Base-by-base conservation (phyloP, 2,329 filamentous ascomycete species). In the Xylariaceae sp. region DNA sequence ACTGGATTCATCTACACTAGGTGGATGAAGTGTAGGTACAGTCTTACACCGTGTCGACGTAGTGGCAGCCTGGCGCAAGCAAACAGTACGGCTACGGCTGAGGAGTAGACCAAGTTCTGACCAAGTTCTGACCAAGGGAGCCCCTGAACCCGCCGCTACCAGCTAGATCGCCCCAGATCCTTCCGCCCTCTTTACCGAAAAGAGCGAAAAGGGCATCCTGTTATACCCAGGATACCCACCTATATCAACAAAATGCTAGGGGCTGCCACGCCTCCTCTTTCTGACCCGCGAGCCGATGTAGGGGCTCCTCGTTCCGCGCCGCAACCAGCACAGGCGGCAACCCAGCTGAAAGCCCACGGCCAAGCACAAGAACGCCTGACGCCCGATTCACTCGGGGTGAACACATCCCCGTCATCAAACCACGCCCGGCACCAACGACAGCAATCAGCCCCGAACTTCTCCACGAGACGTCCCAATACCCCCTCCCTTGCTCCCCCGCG, bases 401-500 rank as follows among this genome's bases (percentile, higher is more conserved):
- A 46, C 44, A 32, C 32, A 21, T 42, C 34, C 49, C 60, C n/a
- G n/a, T n/a, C n/a, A n/a, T n/a, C 18, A 53, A 51, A 61, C 42
- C 43, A 61, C 42, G 43, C 58, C 32, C 63, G 62, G 34, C 65
- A 68, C 43, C 62, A 64, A 46, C 63, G 66, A 6, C 67, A 67
- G 47, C 64, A 65, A 26, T 66, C 64, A 2, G 57, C 57, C 13
- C 61, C 64, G 15, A 58, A 40, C 22, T 48, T 63, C 45, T 36
- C 60, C 12, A 47, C 55, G 15, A 53, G 51, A n/a, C 47, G 36
- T 41, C 30, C 51, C 32, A 60, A 55, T 41, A 46, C 56, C 32
- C 60, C 43, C 15, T 51, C 61, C 18, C 51, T 37, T 39, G 57
- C 63, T 12, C 51, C 59, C 16, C 54, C 46, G 21, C 57, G 53